A percentile compares a stretch with the other conserved stretches of the same genome.
Evolutionary conservation across 805 yeast species (phyloP).

Genomic region (Yamadazyma ubonensis): DNA sequence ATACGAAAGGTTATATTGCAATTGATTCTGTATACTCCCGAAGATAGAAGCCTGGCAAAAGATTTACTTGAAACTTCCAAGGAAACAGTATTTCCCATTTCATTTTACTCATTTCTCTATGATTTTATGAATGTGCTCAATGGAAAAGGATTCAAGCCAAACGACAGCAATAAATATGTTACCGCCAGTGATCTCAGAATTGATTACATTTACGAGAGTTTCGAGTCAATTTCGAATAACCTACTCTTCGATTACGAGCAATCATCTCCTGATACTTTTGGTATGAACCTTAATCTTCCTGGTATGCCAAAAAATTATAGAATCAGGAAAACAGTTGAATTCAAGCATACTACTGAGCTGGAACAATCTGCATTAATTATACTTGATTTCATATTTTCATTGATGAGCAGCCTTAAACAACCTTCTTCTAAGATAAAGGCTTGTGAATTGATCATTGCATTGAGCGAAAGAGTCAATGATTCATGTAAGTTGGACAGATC

Average conservation of each 20-base stretch:
- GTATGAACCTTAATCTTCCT: constrained; percentile 44
- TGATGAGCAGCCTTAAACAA: constrained; percentile 58
- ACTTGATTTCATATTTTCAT: constrained; percentile 56
- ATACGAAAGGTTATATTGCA: constrained; percentile 56
- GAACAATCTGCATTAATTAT: constrained; percentile 57
- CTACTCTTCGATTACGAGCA: constrained; percentile 23
- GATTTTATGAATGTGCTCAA: constrained; percentile 51
- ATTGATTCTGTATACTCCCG: constrained; percentile 67
- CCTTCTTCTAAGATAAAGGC: constrained; percentile 65
- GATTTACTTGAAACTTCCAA: constrained; percentile 52
- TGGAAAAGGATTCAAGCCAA: constrained; percentile 16
- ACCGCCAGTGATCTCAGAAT: constrained; percentile 49
- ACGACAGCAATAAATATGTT: constrained; percentile 17
- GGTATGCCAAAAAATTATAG: constrained; percentile 49
- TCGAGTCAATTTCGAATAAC: constrained; percentile 40
- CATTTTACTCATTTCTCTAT: constrained; percentile 66
- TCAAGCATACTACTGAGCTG: constrained; percentile 15
- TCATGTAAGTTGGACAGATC: constrained; percentile 84
- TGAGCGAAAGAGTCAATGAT: constrained; percentile 76
- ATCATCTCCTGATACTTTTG: constrained; percentile 3
- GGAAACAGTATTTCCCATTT: constrained; percentile 56
- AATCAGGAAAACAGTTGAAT: constrained; percentile 27
- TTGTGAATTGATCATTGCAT: constrained; percentile 70
- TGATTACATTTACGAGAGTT: constrained; percentile 57
- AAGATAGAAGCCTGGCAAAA: constrained; percentile 53